A percentile compares a stretch with the other conserved stretches of the same genome.
Evolutionary conservation across 1,284 basidiomycete genomes (phyloP).

Genomic region (Chalciporus sp.): DNA sequence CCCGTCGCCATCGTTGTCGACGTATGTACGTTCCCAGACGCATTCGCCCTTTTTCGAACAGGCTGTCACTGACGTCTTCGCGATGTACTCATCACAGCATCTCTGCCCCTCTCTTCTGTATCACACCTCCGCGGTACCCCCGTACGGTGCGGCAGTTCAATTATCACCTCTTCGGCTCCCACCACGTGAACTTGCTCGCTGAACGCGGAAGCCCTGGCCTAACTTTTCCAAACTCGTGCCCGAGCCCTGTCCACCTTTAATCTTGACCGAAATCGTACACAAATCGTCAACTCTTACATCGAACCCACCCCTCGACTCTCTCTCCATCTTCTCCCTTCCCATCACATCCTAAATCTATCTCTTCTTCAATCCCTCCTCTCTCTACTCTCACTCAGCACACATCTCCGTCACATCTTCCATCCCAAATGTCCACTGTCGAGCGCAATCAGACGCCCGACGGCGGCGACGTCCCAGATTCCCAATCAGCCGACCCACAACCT

Average conservation of each 20-base stretch:
- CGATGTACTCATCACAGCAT: constrained; percentile 24
- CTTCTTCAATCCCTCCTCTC: not conserved
- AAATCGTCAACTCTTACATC: constrained; percentile 31
- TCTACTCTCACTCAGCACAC: not conserved
- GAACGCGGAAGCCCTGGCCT: constrained; percentile 36
- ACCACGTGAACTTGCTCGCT: constrained; percentile 36
- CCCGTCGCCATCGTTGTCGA: constrained; percentile 21
- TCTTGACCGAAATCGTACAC: constrained; percentile 36
- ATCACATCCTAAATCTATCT: constrained; percentile 9
- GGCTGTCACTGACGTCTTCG: constrained; percentile 26
- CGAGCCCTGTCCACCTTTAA: constrained; percentile 36
- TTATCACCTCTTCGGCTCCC: constrained; percentile 34
- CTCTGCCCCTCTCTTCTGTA: constrained; percentile 12
- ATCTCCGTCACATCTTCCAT: constrained; percentile 19
- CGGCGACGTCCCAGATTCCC: constrained; percentile 38
- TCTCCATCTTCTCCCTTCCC: constrained; percentile 1
- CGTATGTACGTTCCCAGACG: constrained; percentile 31
- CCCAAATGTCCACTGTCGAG: constrained; percentile 35
- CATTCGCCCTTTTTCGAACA: constrained; percentile 10
- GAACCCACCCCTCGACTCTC: constrained; percentile 15
- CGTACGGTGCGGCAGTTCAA: constrained; percentile 16
- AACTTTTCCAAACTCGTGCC: constrained; percentile 40
- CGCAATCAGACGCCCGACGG: constrained; percentile 41
- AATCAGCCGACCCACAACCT: constrained; percentile 47
- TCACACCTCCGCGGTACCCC: constrained; percentile 15